phyloP scores from a whole-genome alignment of 2,329 filamentous ascomycete genomes.

The Claviceps humidiphila region DNA sequence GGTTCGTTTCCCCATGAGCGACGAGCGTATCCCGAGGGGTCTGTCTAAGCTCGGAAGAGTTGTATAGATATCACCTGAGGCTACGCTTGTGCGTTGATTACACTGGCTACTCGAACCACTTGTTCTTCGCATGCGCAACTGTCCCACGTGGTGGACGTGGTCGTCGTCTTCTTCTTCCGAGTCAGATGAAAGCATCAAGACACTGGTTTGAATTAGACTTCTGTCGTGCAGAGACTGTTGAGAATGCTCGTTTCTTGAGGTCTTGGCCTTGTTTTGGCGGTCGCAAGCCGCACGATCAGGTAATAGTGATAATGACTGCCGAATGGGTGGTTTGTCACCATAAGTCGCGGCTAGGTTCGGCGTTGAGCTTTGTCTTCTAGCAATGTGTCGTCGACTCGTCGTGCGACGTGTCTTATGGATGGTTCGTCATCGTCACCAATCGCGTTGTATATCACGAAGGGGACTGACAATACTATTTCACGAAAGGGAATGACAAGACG shows the following conservation, averaged over 20 bases:
- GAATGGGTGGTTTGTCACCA: conserved; percentile 6
- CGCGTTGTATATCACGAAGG: conserved; percentile 28
- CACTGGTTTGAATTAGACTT: conserved; percentile 40
- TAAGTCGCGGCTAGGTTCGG: conserved; percentile 2
- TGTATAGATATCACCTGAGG: conserved; percentile 28
- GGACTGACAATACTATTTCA: no score
- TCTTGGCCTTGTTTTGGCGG: conserved; percentile 38
- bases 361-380: conserved; percentile 13
- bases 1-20: conserved; percentile 31
- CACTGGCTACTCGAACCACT: conserved; percentile 18
- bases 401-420: conserved; percentile 31
- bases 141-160: conserved; percentile 8
- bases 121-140: background rate
- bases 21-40: conserved; percentile 34
- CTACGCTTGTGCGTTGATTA: conserved; percentile 25
- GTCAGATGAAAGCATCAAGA: conserved; percentile 44
- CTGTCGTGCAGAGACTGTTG: conserved; percentile 33
- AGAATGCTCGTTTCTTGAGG: conserved; percentile 30
- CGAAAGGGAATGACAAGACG: conserved; percentile 22
- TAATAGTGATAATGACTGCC: conserved; percentile 16
- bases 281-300: conserved; percentile 35
- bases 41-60: conserved; percentile 21
- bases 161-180: conserved; percentile 33
- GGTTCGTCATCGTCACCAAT: conserved; percentile 47
- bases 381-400: conserved; percentile 7